Evolutionary conservation across 441 rosid species (phyloP).

Genomic region (Flueggea neowawraea): DNA sequence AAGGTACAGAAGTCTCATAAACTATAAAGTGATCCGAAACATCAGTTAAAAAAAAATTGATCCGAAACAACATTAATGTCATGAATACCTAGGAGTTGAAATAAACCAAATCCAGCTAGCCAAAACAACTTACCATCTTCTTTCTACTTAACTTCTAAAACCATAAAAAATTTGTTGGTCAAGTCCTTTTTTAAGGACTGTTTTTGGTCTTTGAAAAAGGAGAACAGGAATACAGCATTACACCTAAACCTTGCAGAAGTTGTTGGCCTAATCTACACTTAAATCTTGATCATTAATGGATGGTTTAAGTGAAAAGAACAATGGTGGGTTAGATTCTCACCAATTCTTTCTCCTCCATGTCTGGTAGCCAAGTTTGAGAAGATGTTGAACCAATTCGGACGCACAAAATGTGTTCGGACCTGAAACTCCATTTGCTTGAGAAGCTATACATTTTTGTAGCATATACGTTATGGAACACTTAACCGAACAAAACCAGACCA

Average conservation of each 20-base stretch:
- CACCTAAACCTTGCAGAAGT: neutral
- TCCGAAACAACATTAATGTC: no score
- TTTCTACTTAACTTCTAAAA: no score
- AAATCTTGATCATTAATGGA: neutral
- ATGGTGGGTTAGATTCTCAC: constrained; percentile 21
- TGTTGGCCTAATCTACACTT: constrained; percentile 5
- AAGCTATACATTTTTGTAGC: neutral
- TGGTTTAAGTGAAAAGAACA: neutral
- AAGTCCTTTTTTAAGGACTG: no score
- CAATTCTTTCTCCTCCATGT: constrained; percentile 43
- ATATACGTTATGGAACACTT: neutral
- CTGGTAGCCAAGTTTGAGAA: constrained; percentile 37
- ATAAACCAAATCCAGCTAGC: no score
- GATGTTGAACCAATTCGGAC: constrained; percentile 51
- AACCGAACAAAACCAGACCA: neutral
- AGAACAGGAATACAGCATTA: neutral
- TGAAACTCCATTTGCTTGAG: constrained; percentile 16
- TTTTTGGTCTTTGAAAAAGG: no score
- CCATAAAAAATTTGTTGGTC: no score
- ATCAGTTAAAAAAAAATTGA: no score
- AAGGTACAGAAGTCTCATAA: no score
- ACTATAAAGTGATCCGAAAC: no score
- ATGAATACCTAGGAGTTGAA: no score
- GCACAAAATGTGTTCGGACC: constrained; percentile 42
- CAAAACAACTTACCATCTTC: no score